These are phyloP conservation scores for Euphorbia lathyris DNA, from an alignment of 345 rosid species.

Conservation along the genomic window DNA sequence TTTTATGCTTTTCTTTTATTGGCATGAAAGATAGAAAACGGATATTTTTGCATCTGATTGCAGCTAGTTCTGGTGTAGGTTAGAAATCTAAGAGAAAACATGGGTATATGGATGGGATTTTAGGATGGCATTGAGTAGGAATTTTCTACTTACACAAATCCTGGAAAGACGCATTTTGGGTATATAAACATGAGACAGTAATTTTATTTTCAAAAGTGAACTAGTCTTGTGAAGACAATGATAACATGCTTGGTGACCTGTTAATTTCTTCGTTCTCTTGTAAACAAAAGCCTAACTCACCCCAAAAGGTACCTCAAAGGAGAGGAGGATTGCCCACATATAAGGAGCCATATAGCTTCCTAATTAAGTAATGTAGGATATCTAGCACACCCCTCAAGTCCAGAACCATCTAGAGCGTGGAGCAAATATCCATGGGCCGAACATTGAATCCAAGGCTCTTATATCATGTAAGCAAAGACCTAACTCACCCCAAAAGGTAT, in stretches of 20 bases:
- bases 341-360: no score
- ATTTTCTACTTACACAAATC: neutral
- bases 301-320: no score
- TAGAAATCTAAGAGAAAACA: neutral
- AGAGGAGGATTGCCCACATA: no score
- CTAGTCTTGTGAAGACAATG: neutral
- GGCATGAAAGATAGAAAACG: no score
- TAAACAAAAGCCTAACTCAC: no score
- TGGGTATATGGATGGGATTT: neutral
- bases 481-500: no score
- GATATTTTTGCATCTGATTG: neutral
- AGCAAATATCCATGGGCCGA: no score
- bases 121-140: neutral
- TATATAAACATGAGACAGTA: neutral
- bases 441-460: no score
- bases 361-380: no score
- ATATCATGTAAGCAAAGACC: no score
- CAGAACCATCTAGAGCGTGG: no score
- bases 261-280: neutral
- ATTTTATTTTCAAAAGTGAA: neutral
- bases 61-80: neutral
- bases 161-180: neutral
- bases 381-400: no score
- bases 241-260: neutral
- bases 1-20: neutral